These are phyloP conservation scores for Paraglomus brasilianum DNA, from an alignment of 192 early-diverging fungal genomes.

Conservation along the genomic window DNA sequence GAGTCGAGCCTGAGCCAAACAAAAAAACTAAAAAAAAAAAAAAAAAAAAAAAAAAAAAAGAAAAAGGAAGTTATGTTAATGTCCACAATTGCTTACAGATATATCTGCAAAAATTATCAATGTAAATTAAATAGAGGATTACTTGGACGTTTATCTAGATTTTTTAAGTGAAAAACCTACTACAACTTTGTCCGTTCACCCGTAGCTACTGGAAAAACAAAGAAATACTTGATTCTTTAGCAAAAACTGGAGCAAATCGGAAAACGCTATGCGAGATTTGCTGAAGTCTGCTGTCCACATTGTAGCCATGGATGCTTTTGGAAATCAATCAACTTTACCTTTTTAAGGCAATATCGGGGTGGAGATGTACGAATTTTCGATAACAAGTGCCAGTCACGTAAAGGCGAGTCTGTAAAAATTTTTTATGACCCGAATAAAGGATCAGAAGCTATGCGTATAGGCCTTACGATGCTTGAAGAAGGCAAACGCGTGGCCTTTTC, in stretches of 20 bases:
- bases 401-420: constrained; percentile 15
- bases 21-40: no score
- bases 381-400: constrained; percentile 9
- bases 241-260: no score
- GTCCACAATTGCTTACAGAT: background rate
- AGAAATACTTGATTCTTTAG: no score
- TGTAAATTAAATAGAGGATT: background rate
- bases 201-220: constrained; percentile 3
- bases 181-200: constrained; percentile 13
- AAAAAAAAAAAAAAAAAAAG: no score
- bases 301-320: constrained; percentile 18
- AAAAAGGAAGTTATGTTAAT: no score
- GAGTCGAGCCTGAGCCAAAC: background rate
- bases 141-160: background rate
- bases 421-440: constrained; percentile 1
- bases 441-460: background rate
- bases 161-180: constrained; percentile 1
- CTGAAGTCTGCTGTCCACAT: constrained; percentile 12
- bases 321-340: constrained; percentile 26
- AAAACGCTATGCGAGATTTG: constrained; percentile 21
- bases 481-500: background rate
- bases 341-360: constrained; percentile 21
- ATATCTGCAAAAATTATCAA: background rate
- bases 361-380: constrained; percentile 14
- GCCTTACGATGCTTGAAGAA: background rate